Base-by-base conservation (phyloP, 768 basidiomycete genomes). In the Auriculariales sp. region DNA sequence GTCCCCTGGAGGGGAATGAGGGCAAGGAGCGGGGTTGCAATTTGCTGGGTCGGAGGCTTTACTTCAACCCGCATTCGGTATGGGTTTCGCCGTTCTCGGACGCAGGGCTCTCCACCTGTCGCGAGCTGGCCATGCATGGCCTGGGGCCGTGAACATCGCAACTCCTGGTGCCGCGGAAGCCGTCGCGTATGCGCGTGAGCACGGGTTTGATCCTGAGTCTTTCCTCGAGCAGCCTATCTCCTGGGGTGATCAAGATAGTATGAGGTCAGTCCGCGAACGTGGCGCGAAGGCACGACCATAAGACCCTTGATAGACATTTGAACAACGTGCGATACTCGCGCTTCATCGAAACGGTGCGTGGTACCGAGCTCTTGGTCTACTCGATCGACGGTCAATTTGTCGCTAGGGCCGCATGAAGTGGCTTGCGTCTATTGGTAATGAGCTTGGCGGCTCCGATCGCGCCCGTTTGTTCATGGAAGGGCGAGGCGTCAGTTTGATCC, bases 191-290 rank as follows among this genome's bases (percentile, higher is more conserved):
- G 35, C 35, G 1, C 35, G 7, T 1, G 35, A 15, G 15, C 15
- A 36, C 39, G 39, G 39, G 6, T 51, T 30, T 46, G 54, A 55
- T 35, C 44, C 42, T 11, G 36, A 35, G 15, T 50, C 53, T 15
- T 48, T 55, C 24, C 53, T 49, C 53, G 54, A 53, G 47, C 54
- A 55, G 33, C 44, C 32, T 25, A 36, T 55, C 19, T 44, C 48
- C 15, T 55, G 54, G 54, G 54, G 54, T 17, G 54, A 55, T 32
- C 42, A 52, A 15, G 54, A 55, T 33, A 53, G 52, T 2, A 51
- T 55, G 30, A 30, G 46, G 54, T 53, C 17, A 32, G 54, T 31
- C 15, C 10, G 4, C 39, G 9, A 9, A 2, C 14, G 19, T 11
- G 48, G 12, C 11, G 28, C 19, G 3, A 25, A 9, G 1, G 24